Evolutionary conservation across 2,329 filamentous ascomycete species (phyloP), one percentile per base, ranked within the genome.

Genomic region (Neonectria punicea): DNA sequence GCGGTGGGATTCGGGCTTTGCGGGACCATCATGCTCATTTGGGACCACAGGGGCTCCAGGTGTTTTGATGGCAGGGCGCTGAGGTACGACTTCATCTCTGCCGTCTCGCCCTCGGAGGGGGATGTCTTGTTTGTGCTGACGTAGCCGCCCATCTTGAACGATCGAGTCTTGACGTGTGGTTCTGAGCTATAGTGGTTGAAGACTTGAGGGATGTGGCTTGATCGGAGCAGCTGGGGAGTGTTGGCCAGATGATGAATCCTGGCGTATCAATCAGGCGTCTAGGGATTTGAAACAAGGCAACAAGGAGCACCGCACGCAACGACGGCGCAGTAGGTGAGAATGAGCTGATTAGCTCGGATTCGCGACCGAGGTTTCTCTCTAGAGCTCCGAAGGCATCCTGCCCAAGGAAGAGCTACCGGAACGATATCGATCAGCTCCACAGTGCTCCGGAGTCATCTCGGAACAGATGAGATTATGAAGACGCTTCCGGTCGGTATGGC

Each of bases 21-120:
- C 2, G 84, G 83, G 14, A 84, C 84, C 67, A 85, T 79, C 28
- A 71, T 72, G 36, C 73, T 75, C 83, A 86, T 86, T 49, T 84
- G 80, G 4, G 78, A 78, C 85, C 84, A 86, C 5, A 87, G 70
- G 0, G 84, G 85, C 65, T 79, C 78, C 4, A 79, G 51, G 60
- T 79, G 66, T 47, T 77, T 70, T 0, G 74, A 62, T 1, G 77
- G 76, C 5, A 80, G 71, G n/a, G 66, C 61, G 10, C 64, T 62
- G 25, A 78, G 68, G 54, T 75, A 78, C 14, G 72, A 66, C 53
- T 72, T 59, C 76, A 78, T 77, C 54, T 71, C 72, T 4, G 68
- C 66, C 1, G 69, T 66, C 39, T 71, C 61, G 16, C 66, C 62
- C 9, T 71, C 47, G 9, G 61, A 18, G 32, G 20, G 9, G 9